Conservation (phyloP, 1,284 basidiomycete genomes). For the Microbotryomycetes sp. region DNA sequence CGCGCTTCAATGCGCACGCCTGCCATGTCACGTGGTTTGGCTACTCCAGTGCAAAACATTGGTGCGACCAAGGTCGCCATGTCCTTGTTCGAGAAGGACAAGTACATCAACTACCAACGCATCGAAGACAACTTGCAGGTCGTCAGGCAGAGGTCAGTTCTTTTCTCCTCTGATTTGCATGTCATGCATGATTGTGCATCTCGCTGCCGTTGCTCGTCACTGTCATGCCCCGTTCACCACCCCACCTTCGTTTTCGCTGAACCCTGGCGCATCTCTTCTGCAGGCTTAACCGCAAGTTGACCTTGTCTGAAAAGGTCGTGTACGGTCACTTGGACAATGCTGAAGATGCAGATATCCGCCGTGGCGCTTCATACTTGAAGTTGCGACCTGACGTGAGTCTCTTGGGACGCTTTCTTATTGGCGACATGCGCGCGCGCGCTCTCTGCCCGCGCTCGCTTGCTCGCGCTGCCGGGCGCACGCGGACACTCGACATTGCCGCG, state of each 20-base stretch:
- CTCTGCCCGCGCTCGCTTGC: background rate
- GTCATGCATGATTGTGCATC: background rate
- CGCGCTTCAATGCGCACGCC: background rate
- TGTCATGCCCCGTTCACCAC: background rate
- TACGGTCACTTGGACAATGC: constrained; percentile 98
- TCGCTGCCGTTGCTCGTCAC: background rate
- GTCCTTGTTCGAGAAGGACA: constrained; percentile 75
- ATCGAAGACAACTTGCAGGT: constrained; percentile 36
- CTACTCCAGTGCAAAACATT: constrained; percentile 69
- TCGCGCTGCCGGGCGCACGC: background rate
- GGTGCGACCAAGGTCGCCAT: constrained; percentile 89
- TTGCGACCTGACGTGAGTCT: constrained; percentile 82
- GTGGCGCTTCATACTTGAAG: constrained; percentile 89
- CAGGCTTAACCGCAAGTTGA: constrained; percentile 86
- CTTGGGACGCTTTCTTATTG: background rate
- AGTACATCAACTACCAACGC: constrained; percentile 82
- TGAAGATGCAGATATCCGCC: constrained; percentile 75
- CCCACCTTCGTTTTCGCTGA: background rate
- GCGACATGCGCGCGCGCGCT: no score
- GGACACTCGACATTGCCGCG: constrained; percentile 8
- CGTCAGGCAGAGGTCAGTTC: constrained; percentile 28
- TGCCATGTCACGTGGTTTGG: constrained; percentile 46
- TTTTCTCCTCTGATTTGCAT: constrained; percentile 13
- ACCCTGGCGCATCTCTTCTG: background rate
- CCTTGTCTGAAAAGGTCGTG: constrained; percentile 95